phyloP scores from a whole-genome alignment of 2,329 filamentous ascomycete genomes.

The Cladosporium halotolerans region DNA sequence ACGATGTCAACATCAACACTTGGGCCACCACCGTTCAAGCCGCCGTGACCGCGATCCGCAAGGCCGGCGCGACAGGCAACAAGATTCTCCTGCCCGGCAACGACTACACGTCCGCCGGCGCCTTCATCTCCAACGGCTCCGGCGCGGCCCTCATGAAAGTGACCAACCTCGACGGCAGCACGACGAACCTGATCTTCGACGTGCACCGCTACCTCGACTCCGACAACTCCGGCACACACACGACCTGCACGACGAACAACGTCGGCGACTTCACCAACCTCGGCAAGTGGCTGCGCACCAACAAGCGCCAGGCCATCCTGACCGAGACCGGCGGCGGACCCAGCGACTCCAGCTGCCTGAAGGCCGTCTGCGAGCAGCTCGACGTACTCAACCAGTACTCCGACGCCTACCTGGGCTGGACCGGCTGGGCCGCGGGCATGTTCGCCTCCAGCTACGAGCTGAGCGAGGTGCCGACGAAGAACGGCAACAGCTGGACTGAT shows the following conservation, averaged over 20 bases:
- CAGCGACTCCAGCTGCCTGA: slow-evolving; percentile 31
- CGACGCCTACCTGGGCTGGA: slow-evolving; percentile 30
- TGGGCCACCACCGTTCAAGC: slow-evolving; percentile 59
- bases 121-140: slow-evolving; percentile 11
- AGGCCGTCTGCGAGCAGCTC: slow-evolving; percentile 28
- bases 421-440: slow-evolving; percentile 28
- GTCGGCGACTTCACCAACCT: slow-evolving; percentile 30
- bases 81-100: slow-evolving; percentile 60
- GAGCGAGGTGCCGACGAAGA: slow-evolving; percentile 23
- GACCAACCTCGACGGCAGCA: slow-evolving; percentile 25
- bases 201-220: slow-evolving; percentile 39
- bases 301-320: slow-evolving; percentile 35
- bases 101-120: slow-evolving; percentile 35
- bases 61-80: slow-evolving; percentile 56
- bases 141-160: slow-evolving; percentile 6
- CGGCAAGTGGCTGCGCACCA: slow-evolving; percentile 32
- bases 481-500: slow-evolving; percentile 22
- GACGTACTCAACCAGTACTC: slow-evolving; percentile 25
- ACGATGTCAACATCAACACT: slow-evolving; percentile 40
- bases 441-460: slow-evolving; percentile 26
- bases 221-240: slow-evolving; percentile 34
- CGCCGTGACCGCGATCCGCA: slow-evolving; percentile 59
- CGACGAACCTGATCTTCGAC: slow-evolving; percentile 33
- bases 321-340: slow-evolving; percentile 38
- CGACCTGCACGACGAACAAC: slow-evolving; percentile 31